A percentile compares a stretch with the other conserved stretches of the same genome.
Evolutionary conservation across 768 basidiomycete species (phyloP).

Genomic region (Serendipita sp.): DNA sequence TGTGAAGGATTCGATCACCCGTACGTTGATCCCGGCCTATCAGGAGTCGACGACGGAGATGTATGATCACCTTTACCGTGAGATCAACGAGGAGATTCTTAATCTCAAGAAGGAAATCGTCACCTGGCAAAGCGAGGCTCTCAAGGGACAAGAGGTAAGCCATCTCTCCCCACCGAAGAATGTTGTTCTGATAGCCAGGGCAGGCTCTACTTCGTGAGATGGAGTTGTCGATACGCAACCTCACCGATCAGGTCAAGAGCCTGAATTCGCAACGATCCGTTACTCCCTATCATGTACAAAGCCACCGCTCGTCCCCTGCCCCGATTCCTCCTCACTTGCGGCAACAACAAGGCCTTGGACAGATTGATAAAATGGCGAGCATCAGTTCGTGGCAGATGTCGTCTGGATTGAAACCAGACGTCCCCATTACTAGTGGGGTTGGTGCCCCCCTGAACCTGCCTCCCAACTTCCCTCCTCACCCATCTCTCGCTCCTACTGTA

Average conservation of each 20-base stretch:
- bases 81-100: constrained; percentile 60
- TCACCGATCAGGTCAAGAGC: constrained; percentile 75
- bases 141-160: constrained; percentile 64
- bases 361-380: constrained; percentile 11
- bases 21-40: constrained; percentile 61
- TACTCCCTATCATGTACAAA: neutral
- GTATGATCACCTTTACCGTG: constrained; percentile 66
- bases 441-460: no score
- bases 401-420: constrained; percentile 7
- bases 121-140: constrained; percentile 65
- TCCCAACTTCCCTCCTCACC: neutral
- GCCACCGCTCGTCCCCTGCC: constrained; percentile 18
- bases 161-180: no score
- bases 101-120: constrained; percentile 66
- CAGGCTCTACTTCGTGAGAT: constrained; percentile 66
- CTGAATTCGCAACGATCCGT: constrained; percentile 35
- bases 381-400: constrained; percentile 14
- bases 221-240: constrained; percentile 55
- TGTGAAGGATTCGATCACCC: constrained; percentile 61
- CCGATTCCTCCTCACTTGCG: constrained; percentile 30
- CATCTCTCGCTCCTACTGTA: neutral
- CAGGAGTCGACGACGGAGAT: constrained; percentile 56
- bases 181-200: constrained; percentile 6
- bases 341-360: constrained; percentile 18
- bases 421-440: no score